A percentile compares a stretch with the other conserved stretches of the same genome.
phyloP scores from a whole-genome alignment of 768 basidiomycete species.

The Podaxis mareebaensis region DNA sequence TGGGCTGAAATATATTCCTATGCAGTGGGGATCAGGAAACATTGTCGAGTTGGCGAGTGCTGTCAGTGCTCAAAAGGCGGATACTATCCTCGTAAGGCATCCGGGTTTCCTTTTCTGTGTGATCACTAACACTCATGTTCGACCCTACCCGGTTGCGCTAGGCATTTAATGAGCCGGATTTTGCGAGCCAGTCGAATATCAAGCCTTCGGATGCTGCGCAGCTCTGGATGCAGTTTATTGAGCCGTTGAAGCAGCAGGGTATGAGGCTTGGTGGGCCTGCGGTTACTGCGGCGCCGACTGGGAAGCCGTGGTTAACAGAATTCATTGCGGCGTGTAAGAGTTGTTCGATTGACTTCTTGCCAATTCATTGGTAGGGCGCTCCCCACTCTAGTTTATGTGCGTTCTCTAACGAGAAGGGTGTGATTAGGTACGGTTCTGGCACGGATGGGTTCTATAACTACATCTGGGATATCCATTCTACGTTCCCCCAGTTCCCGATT shows the following conservation, averaged over 20 bases:
- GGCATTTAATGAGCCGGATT: slow-evolving; percentile 57
- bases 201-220: slow-evolving; percentile 43
- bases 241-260: slow-evolving; percentile 52
- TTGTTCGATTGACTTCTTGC: slow-evolving; percentile 51
- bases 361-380: slow-evolving; percentile 45
- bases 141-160: slow-evolving; percentile 15
- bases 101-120: neutral
- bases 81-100: slow-evolving; percentile 44
- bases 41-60: slow-evolving; percentile 39
- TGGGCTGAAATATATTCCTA: slow-evolving; percentile 48
- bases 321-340: slow-evolving; percentile 54
- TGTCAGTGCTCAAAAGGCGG: slow-evolving; percentile 47
- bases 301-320: slow-evolving; percentile 53
- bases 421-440: slow-evolving; percentile 56
- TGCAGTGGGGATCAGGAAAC: slow-evolving; percentile 51
- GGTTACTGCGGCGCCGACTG: slow-evolving; percentile 50
- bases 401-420: neutral
- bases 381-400: neutral
- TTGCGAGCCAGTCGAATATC: slow-evolving; percentile 47
- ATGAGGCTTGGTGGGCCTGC: slow-evolving; percentile 60
- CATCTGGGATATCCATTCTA: slow-evolving; percentile 50
- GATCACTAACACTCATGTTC: slow-evolving; percentile 35
- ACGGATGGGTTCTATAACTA: slow-evolving; percentile 55
- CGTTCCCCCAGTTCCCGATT: slow-evolving; percentile 50
- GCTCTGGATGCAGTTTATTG: slow-evolving; percentile 59